Conservation (phyloP, 2,329 filamentous ascomycete species). For the Didymella keratinophila region DNA sequence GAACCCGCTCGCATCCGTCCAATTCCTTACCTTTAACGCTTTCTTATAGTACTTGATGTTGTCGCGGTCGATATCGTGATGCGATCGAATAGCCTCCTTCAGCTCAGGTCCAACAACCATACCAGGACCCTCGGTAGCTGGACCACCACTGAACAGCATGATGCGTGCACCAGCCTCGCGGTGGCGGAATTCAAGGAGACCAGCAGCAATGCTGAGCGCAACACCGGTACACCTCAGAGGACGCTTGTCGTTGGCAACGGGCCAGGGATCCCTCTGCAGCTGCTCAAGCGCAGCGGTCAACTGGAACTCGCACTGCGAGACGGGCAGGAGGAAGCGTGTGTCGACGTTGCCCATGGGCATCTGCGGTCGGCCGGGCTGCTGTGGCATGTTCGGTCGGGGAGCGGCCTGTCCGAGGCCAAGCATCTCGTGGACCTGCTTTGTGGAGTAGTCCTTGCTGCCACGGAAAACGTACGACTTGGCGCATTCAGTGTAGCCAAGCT, state of each 20-base stretch:
- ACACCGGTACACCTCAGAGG: conserved; percentile 92
- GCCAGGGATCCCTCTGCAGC: conserved; percentile 96
- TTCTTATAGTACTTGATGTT: conserved; percentile 99
- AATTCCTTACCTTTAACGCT: conserved; percentile 77
- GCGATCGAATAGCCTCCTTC: conserved; percentile 94
- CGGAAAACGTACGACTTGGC: conserved; percentile 99
- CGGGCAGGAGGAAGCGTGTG: conserved; percentile 88
- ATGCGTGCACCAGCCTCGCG: conserved; percentile 94
- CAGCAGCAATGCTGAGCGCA: conserved; percentile 92
- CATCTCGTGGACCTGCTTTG: conserved; percentile 99
- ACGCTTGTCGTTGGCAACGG: conserved; percentile 90
- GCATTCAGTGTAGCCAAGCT: conserved; percentile 97
- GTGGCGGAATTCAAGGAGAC: conserved; percentile 91
- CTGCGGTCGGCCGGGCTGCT: conserved; percentile 76
- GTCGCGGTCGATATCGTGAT: conserved; percentile 98
- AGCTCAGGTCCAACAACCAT: conserved; percentile 97
- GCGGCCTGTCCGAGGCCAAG: conserved; percentile 79
- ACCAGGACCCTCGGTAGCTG: conserved; percentile 93
- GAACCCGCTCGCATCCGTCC: no score
- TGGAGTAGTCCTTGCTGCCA: conserved; percentile 96
- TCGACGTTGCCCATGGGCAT: conserved; percentile 77
- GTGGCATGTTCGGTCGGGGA: conserved; percentile 72
- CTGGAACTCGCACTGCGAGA: conserved; percentile 96
- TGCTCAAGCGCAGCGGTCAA: conserved; percentile 95
- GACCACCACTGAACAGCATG: conserved; percentile 96